Conservation (phyloP, 2,329 filamentous ascomycete genomes). For the Neurospora sp. region DNA sequence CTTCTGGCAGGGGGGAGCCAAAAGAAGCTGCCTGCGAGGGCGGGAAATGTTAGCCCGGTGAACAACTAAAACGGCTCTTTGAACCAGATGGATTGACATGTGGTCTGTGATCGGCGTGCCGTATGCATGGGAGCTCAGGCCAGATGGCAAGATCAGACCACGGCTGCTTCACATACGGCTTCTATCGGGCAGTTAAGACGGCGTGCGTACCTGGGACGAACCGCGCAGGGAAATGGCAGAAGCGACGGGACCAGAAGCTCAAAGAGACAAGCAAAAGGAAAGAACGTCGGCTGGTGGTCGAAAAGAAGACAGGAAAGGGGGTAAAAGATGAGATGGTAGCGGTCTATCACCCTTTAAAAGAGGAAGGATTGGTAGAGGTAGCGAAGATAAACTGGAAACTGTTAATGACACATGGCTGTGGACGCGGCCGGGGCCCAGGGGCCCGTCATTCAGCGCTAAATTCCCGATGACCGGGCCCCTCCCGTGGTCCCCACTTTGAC, state of each 20-base stretch:
- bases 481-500: not conserved
- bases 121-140: not conserved
- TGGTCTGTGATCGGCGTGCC: not conserved
- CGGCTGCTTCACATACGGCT: not conserved
- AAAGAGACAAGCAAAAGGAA: not conserved
- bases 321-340: not conserved
- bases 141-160: not conserved
- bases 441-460: not conserved
- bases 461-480: not conserved
- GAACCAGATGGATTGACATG: not conserved
- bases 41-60: not conserved
- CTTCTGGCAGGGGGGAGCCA: not conserved
- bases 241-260: not conserved
- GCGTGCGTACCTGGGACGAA: not conserved
- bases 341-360: not conserved
- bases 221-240: not conserved
- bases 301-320: not conserved
- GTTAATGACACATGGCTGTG: not conserved
- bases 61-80: not conserved
- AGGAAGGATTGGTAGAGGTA: not conserved
- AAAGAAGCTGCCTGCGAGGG: not conserved
- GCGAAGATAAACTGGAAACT: not conserved
- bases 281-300: not conserved
- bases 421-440: not conserved
- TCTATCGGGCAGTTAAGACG: not conserved